Evolutionary conservation across 2,329 filamentous ascomycete species (phyloP), one percentile per base, ranked within the genome.

Genomic region (Graphiopsis chlorocephala): DNA sequence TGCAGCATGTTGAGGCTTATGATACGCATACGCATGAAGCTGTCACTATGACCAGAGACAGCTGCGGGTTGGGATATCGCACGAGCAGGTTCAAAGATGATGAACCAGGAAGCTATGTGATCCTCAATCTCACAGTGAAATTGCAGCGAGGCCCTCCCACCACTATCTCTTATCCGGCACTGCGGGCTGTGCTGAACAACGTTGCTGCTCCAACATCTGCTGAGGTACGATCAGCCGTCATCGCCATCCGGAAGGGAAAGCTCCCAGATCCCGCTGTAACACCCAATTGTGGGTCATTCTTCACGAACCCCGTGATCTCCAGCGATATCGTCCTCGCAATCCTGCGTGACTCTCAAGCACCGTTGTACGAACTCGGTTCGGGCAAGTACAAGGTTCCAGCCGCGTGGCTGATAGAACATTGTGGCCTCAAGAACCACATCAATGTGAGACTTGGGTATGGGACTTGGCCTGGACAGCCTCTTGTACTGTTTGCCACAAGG

Each of bases 371-470:
- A 3, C 11, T 47, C 11, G 42, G 20, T 15, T 48, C 35, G 10
- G 42, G 57, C 25, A 29, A 29, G 28, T 60, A 28, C 26, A 47
- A 47, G n/a, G 57, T 60, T 33, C 57, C 57, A 47, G 57, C 57
- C n/a, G 57, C 57, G 20, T 60, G 57, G 57, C 28, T 60, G 14
- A 60, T 60, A 38, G 38, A 60, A 11, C 57, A 47, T 8, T 48
- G 57, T 10, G 57, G 57, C 26, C 57, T 60, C 42, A 48, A 60
- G 20, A n/a, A 47, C 14, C 57, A 60, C 20, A 17, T 29, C 11
- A 25, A 45, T 31, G 15, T n/a, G n/a, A n/a, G 25, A n/a, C 25
- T 60, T 4, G 57, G 57, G 25, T 60, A 29, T n/a, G 57, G 57
- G 12, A 48, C 38, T 1, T 60, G 57, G 57, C 20, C 25, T 29